Evolutionary conservation across 352 stramenopile species (phyloP), one percentile per base, ranked within the genome.

Genomic region (Globisporangium parvum): DNA sequence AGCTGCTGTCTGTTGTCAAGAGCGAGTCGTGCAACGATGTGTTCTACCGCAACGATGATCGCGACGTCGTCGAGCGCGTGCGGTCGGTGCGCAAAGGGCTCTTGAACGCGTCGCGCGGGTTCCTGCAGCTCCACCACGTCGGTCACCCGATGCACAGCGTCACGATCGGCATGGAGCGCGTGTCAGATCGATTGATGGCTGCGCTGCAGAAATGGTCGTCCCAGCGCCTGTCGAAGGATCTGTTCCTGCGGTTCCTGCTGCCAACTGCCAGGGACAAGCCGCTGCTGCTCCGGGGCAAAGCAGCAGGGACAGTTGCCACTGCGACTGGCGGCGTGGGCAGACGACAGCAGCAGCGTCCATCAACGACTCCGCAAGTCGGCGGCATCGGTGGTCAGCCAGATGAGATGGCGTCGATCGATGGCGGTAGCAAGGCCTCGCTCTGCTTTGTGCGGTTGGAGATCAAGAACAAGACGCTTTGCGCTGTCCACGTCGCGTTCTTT

Each of bases 401-500:
- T 18, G 57, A 63, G 20, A 20, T 51, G 10, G 26, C 57, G 0
- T 59, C 51, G 37, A 63, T 63, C 14, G 45, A 56, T 12, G 69
- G 58, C 58, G 73, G 71, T 44, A 80, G 65, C 49, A 85, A 75
- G 45, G 71, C 66, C 49, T 78, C 85, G 28, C 57, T 95, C 33
- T 95, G 85, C 48, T 93, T 95, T 57, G 80, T 93, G 5, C 80
- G 85, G 14, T 52, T 93, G 9, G 83, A 93, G 56, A 67, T 84
- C 33, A 93, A 90, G 51, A 90, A 79, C 63, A 85, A 87, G 56
- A 88, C 82, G 18, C 55, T 95, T 2, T 80, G 82, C 17, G 76
- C 80, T 23, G 61, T 95, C 37, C 80, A 95, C 57, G 77, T 93
- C 31, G 85, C 85, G n/a, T 95, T 95, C 48, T 95, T 92, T 42